Percentiles rank a stretch among this genome's conserved stretches.
Evolutionary conservation across 441 rosid genomes (phyloP).

Genomic region (Arabidopsis hybrid): DNA sequence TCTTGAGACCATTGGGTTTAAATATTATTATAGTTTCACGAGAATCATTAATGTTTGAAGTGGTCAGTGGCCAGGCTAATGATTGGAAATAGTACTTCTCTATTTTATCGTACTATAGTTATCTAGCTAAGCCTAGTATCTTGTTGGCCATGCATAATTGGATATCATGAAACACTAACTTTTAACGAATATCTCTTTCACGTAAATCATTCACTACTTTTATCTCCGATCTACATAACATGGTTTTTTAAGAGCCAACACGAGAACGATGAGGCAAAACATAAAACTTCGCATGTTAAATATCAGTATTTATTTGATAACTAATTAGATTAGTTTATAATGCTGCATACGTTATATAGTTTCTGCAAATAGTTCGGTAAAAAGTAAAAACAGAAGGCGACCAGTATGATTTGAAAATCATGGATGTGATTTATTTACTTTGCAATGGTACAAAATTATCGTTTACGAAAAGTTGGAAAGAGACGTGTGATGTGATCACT

Average conservation of each 20-base stretch:
- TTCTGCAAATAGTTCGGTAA: conserved; percentile 12
- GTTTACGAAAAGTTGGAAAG: conserved; percentile 16
- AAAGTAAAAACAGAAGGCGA: background rate
- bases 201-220: background rate
- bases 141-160: conserved; percentile 27
- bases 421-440: conserved; percentile 9
- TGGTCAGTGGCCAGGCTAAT: too few relatives aligned
- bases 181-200: conserved; percentile 11
- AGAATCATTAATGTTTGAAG: too few relatives aligned
- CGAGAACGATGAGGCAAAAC: background rate
- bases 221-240: too few relatives aligned
- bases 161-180: conserved; percentile 2
- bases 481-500: conserved; percentile 13
- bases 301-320: background rate
- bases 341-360: background rate
- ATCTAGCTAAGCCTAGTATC: background rate
- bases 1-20: too few relatives aligned
- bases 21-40: too few relatives aligned
- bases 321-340: background rate
- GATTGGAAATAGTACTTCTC: background rate
- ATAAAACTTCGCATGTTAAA: conserved; percentile 1
- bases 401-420: background rate
- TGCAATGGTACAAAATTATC: background rate
- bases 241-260: background rate
- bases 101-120: background rate